Base-by-base conservation (phyloP, 441 rosid genomes). In the Adansonia madagascariensis region DNA sequence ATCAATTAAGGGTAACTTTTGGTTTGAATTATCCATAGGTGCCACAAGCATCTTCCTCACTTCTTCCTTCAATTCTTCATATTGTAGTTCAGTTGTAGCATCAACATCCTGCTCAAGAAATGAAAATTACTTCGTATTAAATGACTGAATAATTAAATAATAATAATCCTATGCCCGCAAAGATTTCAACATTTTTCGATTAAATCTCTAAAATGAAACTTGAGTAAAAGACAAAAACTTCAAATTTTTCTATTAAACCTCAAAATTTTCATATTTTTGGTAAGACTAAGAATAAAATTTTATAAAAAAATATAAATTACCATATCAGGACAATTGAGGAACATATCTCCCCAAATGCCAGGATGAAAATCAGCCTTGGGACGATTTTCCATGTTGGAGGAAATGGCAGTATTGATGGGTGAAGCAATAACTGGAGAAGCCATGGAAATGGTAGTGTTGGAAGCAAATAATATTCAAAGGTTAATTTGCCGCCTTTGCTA, bases 331-430 rank as follows among this genome's bases (percentile, higher is more conserved):
- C 73, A 69, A 7, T 14, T 50, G 43, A 77, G 39, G 61, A 77
- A 77, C 18, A 50, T 11, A 46, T 77, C 60, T 6, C 75, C 75
- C 80, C 69, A 77, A 60, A 77, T 60, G 9, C 60, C 55, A 0
- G 79, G 75, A 49, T 60, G 61, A 61, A 46, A 77, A 77, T 70
- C 73, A 0, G 70, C 75, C 35, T 39, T 27, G 20, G 68, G 75
- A 0, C 80, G 75, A 20, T 69, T 49, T 14, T 69, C 59, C 31
- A 44, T 66, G 5, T 66, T 12, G 39, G 72, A 67, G 12, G 43
- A 27, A 22, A 69, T 49, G 57, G 41, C 73, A 1, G n/a, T 6
- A 68, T 10, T 31, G 35, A 31, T 5, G 39, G 56, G 4, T 20
- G 73, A 46, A 47, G 73, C 56, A 20, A 24, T 56, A 47, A 68